phyloP scores from a whole-genome alignment of 805 yeast species.

The Debaryomyces maramus region DNA sequence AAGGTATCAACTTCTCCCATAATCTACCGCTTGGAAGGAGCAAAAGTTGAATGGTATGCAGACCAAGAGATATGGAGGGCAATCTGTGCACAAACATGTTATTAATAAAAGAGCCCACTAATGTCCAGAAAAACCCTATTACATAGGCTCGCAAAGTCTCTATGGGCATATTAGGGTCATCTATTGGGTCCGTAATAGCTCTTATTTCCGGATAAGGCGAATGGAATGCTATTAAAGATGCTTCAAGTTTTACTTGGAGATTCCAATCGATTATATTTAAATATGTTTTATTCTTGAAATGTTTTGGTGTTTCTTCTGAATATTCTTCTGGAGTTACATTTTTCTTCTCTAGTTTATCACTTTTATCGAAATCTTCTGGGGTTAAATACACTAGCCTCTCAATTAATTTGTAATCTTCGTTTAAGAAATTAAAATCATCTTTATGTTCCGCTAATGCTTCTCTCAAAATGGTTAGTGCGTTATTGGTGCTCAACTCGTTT shows the following conservation, averaged over 20 bases:
- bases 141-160: slow-evolving; percentile 42
- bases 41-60: slow-evolving; percentile 41
- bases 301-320: slow-evolving; percentile 7
- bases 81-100: slow-evolving; percentile 43
- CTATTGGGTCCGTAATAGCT: slow-evolving; percentile 40
- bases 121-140: slow-evolving; percentile 42
- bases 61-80: slow-evolving; percentile 34
- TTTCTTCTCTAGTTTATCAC: slow-evolving; percentile 1
- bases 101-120: slow-evolving; percentile 40
- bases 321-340: slow-evolving; percentile 7
- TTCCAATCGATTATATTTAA: slow-evolving; percentile 32
- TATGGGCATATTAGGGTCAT: slow-evolving; percentile 30
- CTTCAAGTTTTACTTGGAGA: slow-evolving; percentile 36
- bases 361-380: slow-evolving; percentile 15
- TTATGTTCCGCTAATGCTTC: slow-evolving; percentile 36
- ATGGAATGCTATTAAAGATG: slow-evolving; percentile 37
- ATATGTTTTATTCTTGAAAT: slow-evolving; percentile 20
- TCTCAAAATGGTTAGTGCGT: slow-evolving; percentile 33
- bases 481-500: slow-evolving; percentile 18
- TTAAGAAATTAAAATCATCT: slow-evolving; percentile 36
- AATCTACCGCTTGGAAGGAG: slow-evolving; percentile 40
- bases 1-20: slow-evolving; percentile 36
- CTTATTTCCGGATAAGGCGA: slow-evolving; percentile 45
- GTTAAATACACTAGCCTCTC: slow-evolving; percentile 23
- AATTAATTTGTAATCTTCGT: slow-evolving; percentile 34